Base-by-base conservation (phyloP, 441 rosid genomes). In the Rhodomyrtus psidioides region DNA sequence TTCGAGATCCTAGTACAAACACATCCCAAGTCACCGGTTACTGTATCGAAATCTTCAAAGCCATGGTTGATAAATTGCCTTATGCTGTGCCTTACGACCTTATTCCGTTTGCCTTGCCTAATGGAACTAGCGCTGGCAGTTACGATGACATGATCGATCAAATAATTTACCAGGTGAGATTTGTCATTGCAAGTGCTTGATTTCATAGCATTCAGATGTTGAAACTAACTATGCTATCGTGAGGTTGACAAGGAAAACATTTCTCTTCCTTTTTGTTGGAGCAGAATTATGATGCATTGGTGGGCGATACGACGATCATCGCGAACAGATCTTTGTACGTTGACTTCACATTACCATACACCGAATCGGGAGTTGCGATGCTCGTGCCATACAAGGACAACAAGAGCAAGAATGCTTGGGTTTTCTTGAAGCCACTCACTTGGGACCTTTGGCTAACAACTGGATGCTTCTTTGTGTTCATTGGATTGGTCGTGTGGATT, bases 261-360 rank as follows among this genome's bases (percentile, higher is more conserved):
- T 21, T 27, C 28, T 24, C 28, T 26, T 30, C 4, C 27, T 23
- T 26, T n/a, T 26, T 28, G n/a, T 24, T 16, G n/a, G 53, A 85
- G 44, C 85, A 95, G 96, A 86, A 26, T 0, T 91, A 83, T n/a
- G 96, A 93, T 46, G 94, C 91, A 0, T 91, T 87, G 30, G 96
- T 92, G 27, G 98, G 97, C 58, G 98, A 95, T 88, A 86, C 84
- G 4, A 93, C 96, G 2, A 94, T 95, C 24, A 54, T 88, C 1
- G 88, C 88, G 4, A 92, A 93, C 42, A 89, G 97, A 58, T 94
- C 95, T 12, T 53, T 12, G 6, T 87, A 83, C 6, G 94, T 95
- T 0, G 97, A 96, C 51, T 95, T 93, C 85, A 92, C 96, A 10
- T 46, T 93, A 46, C 96, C 96, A 1, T 94, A 88, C 86, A 89